phyloP scores from a whole-genome alignment of 441 rosid species.

The Gossypium davidsonii region DNA sequence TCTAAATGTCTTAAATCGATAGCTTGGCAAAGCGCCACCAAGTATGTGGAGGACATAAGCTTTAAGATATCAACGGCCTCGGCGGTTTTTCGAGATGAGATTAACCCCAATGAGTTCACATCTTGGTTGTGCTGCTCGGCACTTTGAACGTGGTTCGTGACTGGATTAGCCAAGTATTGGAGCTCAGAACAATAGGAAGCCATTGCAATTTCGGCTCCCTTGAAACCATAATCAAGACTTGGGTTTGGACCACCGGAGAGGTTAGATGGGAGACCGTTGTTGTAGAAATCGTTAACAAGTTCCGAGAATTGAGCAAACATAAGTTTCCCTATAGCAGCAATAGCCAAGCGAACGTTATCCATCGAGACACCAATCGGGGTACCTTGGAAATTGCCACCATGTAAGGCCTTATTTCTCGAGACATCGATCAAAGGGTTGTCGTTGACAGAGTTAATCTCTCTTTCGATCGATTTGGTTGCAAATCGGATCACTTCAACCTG shows the following conservation, averaged over 20 bases:
- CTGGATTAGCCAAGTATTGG: slow-evolving; percentile 50
- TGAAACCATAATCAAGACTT: slow-evolving; percentile 66
- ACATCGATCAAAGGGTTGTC: slow-evolving; percentile 68
- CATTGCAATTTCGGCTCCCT: slow-evolving; percentile 70
- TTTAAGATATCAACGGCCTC: slow-evolving; percentile 52
- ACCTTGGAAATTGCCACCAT: slow-evolving; percentile 80
- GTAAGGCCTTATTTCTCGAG: slow-evolving; percentile 55
- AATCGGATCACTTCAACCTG: slow-evolving; percentile 59
- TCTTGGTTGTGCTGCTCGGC: slow-evolving; percentile 70
- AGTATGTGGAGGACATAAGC: slow-evolving; percentile 52
- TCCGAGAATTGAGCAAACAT: slow-evolving; percentile 72
- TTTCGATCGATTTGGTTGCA: slow-evolving; percentile 56
- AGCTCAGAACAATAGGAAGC: slow-evolving; percentile 66
- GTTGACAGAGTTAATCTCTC: slow-evolving; percentile 65
- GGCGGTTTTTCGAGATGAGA: slow-evolving; percentile 53
- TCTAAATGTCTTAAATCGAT: slow-evolving; percentile 55
- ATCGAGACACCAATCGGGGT: slow-evolving; percentile 71
- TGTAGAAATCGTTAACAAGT: slow-evolving; percentile 66
- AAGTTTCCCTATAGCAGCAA: slow-evolving; percentile 54
- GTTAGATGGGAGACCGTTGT: slow-evolving; percentile 67
- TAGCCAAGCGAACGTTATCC: slow-evolving; percentile 57
- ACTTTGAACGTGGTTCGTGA: slow-evolving; percentile 54
- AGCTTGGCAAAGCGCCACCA: slow-evolving; percentile 60
- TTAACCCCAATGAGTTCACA: slow-evolving; percentile 56
- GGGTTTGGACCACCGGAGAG: slow-evolving; percentile 54